A percentile compares a stretch with the other conserved stretches of the same genome.
Evolutionary conservation across 2,329 filamentous ascomycete genomes (phyloP).

Genomic region (Colletotrichum sp.): DNA sequence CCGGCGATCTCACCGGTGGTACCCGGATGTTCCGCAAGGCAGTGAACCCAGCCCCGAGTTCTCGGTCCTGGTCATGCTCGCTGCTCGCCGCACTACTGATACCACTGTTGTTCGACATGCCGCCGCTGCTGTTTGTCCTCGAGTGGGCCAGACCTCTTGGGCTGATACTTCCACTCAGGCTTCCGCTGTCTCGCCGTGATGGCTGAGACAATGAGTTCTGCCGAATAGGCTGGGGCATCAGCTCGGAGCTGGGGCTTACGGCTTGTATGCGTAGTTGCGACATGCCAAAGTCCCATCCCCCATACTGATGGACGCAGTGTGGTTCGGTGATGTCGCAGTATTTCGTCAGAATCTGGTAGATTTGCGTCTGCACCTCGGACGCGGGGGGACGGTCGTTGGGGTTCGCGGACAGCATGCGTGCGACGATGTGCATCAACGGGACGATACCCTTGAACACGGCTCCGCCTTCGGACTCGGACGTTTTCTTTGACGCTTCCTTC

Average conservation of each 20-base stretch:
- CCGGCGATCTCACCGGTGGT: conserved; percentile 17
- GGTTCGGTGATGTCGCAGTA: conserved; percentile 52
- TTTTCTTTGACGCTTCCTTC: conserved; percentile 61
- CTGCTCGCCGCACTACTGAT: conserved; percentile 28
- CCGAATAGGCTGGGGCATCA: conserved; percentile 4
- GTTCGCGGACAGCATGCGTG: conserved; percentile 58
- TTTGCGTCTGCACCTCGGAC: conserved; percentile 54
- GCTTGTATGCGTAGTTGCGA: conserved; percentile 25
- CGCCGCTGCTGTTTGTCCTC: conserved; percentile 38
- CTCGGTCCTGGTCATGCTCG: conserved; percentile 18
- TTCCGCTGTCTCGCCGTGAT: conserved; percentile 19
- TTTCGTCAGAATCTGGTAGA: conserved; percentile 58
- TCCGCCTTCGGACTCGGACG: conserved; percentile 41
- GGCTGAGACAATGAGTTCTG: conserved; percentile 19
- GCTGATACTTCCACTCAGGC: conserved; percentile 21
- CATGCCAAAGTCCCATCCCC: conserved; percentile 35
- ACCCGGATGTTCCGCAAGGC: conserved; percentile 19
- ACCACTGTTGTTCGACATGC: conserved; percentile 38
- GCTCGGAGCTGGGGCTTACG: conserved; percentile 11
- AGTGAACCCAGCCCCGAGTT: conserved; percentile 15
- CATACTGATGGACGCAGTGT: conserved; percentile 60
- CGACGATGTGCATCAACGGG: conserved; percentile 57
- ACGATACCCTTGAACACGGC: conserved; percentile 55
- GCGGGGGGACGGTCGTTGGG: conserved; percentile 60
- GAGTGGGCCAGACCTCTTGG: conserved; percentile 31